Conservation (phyloP, 2,329 filamentous ascomycete species). For the Phoma sp. region DNA sequence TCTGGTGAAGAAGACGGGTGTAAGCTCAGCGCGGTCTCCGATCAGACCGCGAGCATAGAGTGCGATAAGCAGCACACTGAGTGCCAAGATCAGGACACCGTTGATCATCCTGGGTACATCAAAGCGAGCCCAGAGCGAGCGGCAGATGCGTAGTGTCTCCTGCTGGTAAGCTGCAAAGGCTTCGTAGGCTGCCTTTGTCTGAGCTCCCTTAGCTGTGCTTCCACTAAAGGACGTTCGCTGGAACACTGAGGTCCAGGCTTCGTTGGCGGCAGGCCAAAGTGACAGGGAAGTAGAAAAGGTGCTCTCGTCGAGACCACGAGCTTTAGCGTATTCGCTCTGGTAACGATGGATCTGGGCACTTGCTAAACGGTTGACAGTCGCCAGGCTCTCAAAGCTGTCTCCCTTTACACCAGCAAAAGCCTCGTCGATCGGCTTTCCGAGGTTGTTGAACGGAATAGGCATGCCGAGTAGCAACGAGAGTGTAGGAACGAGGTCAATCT, state of each 20-base stretch:
- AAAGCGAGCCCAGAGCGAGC: constrained; percentile 88
- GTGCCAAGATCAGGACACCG: constrained; percentile 74
- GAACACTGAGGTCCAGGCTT: constrained; percentile 55
- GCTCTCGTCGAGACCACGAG: constrained; percentile 70
- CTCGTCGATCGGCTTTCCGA: constrained; percentile 91
- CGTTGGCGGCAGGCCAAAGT: constrained; percentile 67
- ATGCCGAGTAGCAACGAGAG: constrained; percentile 85
- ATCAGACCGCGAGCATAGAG: constrained; percentile 71
- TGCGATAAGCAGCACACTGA: constrained; percentile 71
- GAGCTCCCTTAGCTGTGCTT: constrained; percentile 43
- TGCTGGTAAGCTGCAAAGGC: constrained; percentile 77
- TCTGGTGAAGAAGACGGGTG: constrained; percentile 59
- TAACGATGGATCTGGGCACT: constrained; percentile 90
- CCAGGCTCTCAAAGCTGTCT: constrained; percentile 77
- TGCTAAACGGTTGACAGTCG: constrained; percentile 75
- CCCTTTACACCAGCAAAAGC: constrained; percentile 78
- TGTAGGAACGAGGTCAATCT: constrained; percentile 96
- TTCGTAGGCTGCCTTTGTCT: constrained; percentile 55
- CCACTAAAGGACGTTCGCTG: constrained; percentile 40
- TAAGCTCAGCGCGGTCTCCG: constrained; percentile 61
- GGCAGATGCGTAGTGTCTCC: constrained; percentile 79
- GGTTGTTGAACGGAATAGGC: constrained; percentile 94
- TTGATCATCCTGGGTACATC: constrained; percentile 84
- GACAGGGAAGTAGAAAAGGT: constrained; percentile 61
- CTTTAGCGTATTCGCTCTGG: constrained; percentile 79